Base-by-base conservation (phyloP, 495 filamentous ascomycete species). In the Neurospora tetrasperma region DNA sequence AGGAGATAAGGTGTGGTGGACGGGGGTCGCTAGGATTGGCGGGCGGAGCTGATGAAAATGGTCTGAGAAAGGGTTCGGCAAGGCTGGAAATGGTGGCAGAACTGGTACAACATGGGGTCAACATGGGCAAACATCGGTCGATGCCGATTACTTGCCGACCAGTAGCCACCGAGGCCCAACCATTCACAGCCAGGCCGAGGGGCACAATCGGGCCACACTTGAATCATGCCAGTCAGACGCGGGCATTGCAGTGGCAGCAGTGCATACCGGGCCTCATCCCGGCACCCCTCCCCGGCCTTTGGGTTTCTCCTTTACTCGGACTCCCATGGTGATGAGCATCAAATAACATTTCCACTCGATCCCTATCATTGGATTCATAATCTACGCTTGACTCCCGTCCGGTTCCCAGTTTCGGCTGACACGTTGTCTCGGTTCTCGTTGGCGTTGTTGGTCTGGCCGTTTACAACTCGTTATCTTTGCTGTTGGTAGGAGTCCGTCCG, bases 41-140 rank as follows among this genome's bases (percentile, higher is more conserved):
- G 74, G 73, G 75, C 75, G 76, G 73, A 75, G 80, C 73, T 73
- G 75, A 69, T 75, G 74, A 77, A 46, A 80, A 80, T 82, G 79
- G 80, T 59, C 76, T 79, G 80, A 82, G 79, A 75, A 62, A 20
- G 23, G 20, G 74, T 42, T 73, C 73, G 75, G 73, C 43, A 76
- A 72, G 42, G 70, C 41, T 75, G 71, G 72, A 71, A 46, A 78
- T 79, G 75, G 73, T 76, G 78, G 71, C 76, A 78, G 76, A 78
- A 75, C 71, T 73, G 71, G 70, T 69, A 68, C 74, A 74, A 71
- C 71, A 72, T 68, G 73, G 71, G 54, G 68, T 59, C 71, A 78
- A 71, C 71, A 69, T 68, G 70, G 71, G 59, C 70, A 46, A 70
- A 78, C 78, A 79, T 81, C 79, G 77, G 79, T 77, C 79, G 78